These are phyloP conservation scores for Podospora fimiseda DNA, from an alignment of 495 filamentous ascomycete genomes.

Conservation along the genomic window DNA sequence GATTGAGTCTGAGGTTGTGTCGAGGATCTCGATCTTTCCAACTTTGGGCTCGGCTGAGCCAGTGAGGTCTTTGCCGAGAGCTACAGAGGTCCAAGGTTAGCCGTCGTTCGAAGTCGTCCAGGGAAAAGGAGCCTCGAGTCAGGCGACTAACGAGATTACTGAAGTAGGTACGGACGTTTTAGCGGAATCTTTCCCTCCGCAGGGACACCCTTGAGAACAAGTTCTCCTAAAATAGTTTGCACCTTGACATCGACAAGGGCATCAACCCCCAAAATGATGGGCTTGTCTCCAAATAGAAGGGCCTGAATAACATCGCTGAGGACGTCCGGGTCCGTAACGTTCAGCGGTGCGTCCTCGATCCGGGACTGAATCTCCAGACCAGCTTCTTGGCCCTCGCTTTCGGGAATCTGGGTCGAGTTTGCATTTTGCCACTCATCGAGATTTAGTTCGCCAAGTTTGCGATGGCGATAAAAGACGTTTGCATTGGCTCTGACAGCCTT, in stretches of 20 bases:
- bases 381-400: constrained; percentile 44
- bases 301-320: constrained; percentile 69
- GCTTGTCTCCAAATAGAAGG: constrained; percentile 62
- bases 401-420: constrained; percentile 64
- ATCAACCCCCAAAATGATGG: constrained; percentile 60
- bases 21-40: constrained; percentile 55
- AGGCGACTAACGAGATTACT: constrained; percentile 44
- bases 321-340: constrained; percentile 69
- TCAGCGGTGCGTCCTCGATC: constrained; percentile 70
- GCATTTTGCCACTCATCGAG: constrained; percentile 77
- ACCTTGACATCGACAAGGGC: constrained; percentile 82
- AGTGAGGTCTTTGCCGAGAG: constrained; percentile 34
- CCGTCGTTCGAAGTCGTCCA: constrained; percentile 2
- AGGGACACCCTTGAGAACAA: constrained; percentile 74
- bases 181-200: constrained; percentile 78
- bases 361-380: constrained; percentile 63
- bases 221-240: constrained; percentile 67
- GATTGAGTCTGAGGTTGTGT: constrained; percentile 63
- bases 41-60: constrained; percentile 54
- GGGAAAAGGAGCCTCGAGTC: constrained; percentile 10
- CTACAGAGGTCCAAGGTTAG: constrained; percentile 21
- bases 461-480: constrained; percentile 67
- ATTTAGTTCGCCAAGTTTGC: constrained; percentile 71
- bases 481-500: constrained; percentile 65
- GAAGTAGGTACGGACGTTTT: constrained; percentile 63